phyloP scores from a whole-genome alignment of 441 rosid genomes.

The Brassica hybrid region DNA sequence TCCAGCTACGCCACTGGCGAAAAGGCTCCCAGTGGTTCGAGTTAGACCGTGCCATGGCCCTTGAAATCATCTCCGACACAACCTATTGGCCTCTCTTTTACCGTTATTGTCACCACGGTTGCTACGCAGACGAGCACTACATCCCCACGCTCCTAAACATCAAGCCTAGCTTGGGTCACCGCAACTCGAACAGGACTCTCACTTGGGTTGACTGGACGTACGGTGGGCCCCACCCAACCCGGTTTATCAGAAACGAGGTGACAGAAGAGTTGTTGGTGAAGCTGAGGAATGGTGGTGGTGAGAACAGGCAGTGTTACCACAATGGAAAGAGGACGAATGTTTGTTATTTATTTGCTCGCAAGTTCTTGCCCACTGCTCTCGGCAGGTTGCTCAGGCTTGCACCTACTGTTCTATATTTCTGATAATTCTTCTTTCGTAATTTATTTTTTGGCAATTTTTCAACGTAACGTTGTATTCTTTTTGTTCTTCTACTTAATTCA shows the following conservation, averaged over 20 bases:
- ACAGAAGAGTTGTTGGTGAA: slow-evolving; percentile 60
- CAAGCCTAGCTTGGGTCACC: slow-evolving; percentile 39
- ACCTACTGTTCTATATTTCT: slow-evolving; percentile 59
- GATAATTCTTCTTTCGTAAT: background rate
- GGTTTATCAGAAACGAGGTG: slow-evolving; percentile 58
- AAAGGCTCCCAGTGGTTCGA: slow-evolving; percentile 96
- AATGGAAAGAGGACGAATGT: slow-evolving; percentile 56
- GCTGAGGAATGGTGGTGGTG: slow-evolving; percentile 54
- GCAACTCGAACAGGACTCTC: slow-evolving; percentile 71
- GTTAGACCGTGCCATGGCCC: slow-evolving; percentile 66
- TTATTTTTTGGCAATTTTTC: background rate
- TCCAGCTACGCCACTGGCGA: slow-evolving; percentile 65
- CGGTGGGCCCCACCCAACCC: slow-evolving; percentile 79
- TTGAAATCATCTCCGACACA: slow-evolving; percentile 63
- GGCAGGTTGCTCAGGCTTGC: slow-evolving; percentile 67
- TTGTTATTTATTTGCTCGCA: slow-evolving; percentile 89
- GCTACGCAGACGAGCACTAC: slow-evolving; percentile 88
- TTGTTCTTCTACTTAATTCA: background rate
- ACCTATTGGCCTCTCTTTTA: slow-evolving; percentile 59
- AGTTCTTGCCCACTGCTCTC: slow-evolving; percentile 69
- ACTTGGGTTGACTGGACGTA: slow-evolving; percentile 91
- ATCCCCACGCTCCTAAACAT: slow-evolving; percentile 68
- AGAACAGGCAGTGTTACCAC: slow-evolving; percentile 44
- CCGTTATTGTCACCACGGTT: slow-evolving; percentile 51
- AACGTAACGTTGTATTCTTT: no score